phyloP scores from a whole-genome alignment of 257 asterid genomes.

The Ilex asprella region DNA sequence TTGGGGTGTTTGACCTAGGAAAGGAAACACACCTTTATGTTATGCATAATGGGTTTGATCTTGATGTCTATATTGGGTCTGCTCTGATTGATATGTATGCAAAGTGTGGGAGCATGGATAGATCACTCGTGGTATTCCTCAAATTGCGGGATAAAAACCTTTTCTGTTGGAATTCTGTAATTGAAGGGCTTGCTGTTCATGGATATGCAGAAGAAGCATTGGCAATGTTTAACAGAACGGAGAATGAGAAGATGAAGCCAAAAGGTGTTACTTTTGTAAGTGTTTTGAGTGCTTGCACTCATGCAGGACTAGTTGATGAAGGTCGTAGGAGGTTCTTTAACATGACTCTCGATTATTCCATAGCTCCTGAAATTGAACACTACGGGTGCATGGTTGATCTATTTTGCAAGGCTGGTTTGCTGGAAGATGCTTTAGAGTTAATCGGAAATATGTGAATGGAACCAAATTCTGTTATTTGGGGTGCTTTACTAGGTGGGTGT shows the following conservation, averaged over 20 bases:
- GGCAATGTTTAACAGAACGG: slow-evolving; percentile 44
- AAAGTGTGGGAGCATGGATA: slow-evolving; percentile 68
- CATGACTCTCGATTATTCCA: slow-evolving; percentile 39
- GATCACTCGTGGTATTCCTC: slow-evolving; percentile 55
- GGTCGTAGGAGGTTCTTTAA: slow-evolving; percentile 48
- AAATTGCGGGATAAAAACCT: slow-evolving; percentile 60
- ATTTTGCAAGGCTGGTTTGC: slow-evolving; percentile 62
- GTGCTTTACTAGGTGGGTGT: slow-evolving; percentile 68
- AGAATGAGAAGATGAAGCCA: slow-evolving; percentile 50
- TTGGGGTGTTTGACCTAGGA: slow-evolving; percentile 60
- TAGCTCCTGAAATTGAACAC: slow-evolving; percentile 60
- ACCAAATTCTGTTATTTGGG: slow-evolving; percentile 75
- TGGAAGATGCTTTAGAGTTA: slow-evolving; percentile 66
- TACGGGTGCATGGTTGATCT: slow-evolving; percentile 87
- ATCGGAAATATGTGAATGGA: slow-evolving; percentile 60
- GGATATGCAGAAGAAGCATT: slow-evolving; percentile 62
- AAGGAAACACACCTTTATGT: slow-evolving; percentile 58
- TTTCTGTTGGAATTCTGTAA: slow-evolving; percentile 71
- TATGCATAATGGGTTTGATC: slow-evolving; percentile 23
- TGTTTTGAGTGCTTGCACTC: slow-evolving; percentile 72
- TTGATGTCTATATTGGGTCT: slow-evolving; percentile 64
- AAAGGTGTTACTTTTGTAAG: slow-evolving; percentile 62
- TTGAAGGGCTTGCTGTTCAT: slow-evolving; percentile 73
- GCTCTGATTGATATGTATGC: slow-evolving; percentile 83
- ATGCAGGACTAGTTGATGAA: slow-evolving; percentile 67